phyloP scores from a whole-genome alignment of 441 rosid species.

The Croton laevigatus region DNA sequence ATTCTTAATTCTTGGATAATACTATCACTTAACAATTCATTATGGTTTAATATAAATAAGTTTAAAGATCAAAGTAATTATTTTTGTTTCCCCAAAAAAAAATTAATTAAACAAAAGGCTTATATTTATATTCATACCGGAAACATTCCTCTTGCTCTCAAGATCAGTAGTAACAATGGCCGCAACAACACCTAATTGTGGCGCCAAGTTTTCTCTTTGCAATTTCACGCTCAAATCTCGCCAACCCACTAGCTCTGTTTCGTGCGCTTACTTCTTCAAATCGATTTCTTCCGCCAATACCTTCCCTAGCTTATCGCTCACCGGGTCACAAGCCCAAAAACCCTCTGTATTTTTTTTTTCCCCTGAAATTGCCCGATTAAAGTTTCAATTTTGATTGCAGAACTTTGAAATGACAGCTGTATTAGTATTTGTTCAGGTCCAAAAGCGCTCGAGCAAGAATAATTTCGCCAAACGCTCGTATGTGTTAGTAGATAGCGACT shows the following conservation, averaged over 20 bases:
- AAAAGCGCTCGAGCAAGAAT: slow-evolving; percentile 24
- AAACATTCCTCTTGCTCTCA: not conserved
- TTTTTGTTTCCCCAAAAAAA: no score
- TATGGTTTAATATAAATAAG: no score
- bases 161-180: slow-evolving; percentile 25
- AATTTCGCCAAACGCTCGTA: slow-evolving; percentile 31
- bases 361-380: not conserved
- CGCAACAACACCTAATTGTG: slow-evolving; percentile 15
- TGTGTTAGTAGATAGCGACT: slow-evolving; percentile 33
- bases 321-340: slow-evolving; percentile 32
- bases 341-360: not conserved
- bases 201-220: slow-evolving; percentile 20
- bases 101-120: not conserved
- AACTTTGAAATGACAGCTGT: not conserved
- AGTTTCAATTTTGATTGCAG: not conserved
- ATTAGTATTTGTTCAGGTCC: slow-evolving; percentile 29
- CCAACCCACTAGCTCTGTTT: slow-evolving; percentile 19
- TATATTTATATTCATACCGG: not conserved
- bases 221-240: slow-evolving; percentile 8
- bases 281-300: slow-evolving; percentile 23
- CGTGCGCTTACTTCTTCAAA: slow-evolving; percentile 22
- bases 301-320: slow-evolving; percentile 21
- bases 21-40: no score
- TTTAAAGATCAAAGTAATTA: no score
- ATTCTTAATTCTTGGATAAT: no score